Evolutionary conservation across 805 yeast species (phyloP).

Genomic region (Kazachstania africana): DNA sequence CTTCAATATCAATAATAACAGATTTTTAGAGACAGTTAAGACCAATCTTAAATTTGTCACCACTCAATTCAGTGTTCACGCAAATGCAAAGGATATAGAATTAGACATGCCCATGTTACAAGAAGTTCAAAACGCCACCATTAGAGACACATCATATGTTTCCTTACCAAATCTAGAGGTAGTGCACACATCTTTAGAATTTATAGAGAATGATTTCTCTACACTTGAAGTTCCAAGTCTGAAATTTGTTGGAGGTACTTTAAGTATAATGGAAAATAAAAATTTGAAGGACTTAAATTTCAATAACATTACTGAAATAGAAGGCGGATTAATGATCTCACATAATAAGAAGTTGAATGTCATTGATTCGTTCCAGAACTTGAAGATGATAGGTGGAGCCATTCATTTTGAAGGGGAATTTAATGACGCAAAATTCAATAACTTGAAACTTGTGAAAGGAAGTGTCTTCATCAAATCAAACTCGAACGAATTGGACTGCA

Average conservation of each 20-base stretch:
- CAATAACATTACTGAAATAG: conserved; percentile 44
- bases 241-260: conserved; percentile 52
- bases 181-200: conserved; percentile 48
- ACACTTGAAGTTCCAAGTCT: conserved; percentile 45
- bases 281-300: conserved; percentile 39
- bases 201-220: conserved; percentile 49
- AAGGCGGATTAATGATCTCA: conserved; percentile 66
- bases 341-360: conserved; percentile 43
- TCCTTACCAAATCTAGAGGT: conserved; percentile 37
- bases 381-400: conserved; percentile 66
- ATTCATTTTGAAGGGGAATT: conserved; percentile 59
- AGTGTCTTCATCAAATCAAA: conserved; percentile 50
- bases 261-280: conserved; percentile 49
- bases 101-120: conserved; percentile 44
- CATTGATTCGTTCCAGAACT: conserved; percentile 47
- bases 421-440: conserved; percentile 39
- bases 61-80: conserved; percentile 50
- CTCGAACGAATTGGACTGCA: conserved; percentile 47
- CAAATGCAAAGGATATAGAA: conserved; percentile 47
- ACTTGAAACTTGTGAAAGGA: conserved; percentile 62
- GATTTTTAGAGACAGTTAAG: conserved; percentile 53
- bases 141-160: conserved; percentile 46
- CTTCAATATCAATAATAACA: conserved; percentile 60
- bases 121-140: conserved; percentile 49
- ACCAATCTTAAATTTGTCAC: conserved; percentile 41